Evolutionary conservation across 2,329 filamentous ascomycete species (phyloP), one percentile per base, ranked within the genome.

Genomic region (Neofusicoccum ribis): DNA sequence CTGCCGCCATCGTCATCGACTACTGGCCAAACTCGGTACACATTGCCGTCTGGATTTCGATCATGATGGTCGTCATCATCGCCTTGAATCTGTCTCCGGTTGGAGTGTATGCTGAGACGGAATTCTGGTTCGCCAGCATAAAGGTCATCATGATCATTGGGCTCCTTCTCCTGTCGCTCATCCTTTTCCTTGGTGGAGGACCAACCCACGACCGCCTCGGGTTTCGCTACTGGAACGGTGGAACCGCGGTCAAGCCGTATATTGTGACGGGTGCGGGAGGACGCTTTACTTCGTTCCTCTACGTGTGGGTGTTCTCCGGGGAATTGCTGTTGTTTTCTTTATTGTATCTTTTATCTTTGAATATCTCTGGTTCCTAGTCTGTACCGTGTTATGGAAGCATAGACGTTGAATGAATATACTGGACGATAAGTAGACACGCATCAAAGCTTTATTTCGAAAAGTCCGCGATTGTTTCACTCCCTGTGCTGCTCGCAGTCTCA

Each of bases 151-250:
- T 79, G 46, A 83, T 84, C 60, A 68, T 82, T 31, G 81, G 81
- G 31, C 72, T 83, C n/a, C 69, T 82, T 47, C 69, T 82, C 41
- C 69, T 81, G 49, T 17, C 61, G n/a, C 34, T 66, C 20, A 43
- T 64, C 37, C 70, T 72, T 6, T 70, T 69, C n/a, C 65, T 69
- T 60, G 72, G 72, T 14, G 72, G 87, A 54, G 81, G 86, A 1
- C 83, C 87, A 0, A 85, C 85, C 3, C 83, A 82, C 0, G 81
- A 84, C 23, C 79, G 84, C 4, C 82, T 88, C 20, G 89, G 89
- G 2, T 91, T 91, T 73, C 76, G 80, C 37, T 90, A 89, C 74
- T 92, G 89, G 90, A 82, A 79, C 71, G 14, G 62, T 80, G 81
- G 8, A 74, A 56, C 44, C 68, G 74, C 67, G 0, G 88, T 89